Evolutionary conservation across 106 monocot genomes (phyloP).

Genomic region (Chionographis japonica): DNA sequence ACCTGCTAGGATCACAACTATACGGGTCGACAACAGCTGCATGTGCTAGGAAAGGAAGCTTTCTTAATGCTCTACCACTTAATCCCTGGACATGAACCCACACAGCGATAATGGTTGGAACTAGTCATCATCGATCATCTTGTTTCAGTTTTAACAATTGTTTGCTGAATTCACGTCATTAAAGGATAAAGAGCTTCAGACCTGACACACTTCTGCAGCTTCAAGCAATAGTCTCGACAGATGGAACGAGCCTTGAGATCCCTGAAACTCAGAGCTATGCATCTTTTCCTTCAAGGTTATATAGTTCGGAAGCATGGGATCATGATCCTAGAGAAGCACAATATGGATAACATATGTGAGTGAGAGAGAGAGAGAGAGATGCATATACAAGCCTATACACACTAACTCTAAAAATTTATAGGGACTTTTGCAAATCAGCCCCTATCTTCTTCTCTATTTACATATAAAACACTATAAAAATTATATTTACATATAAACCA

Average conservation of each 20-base stretch:
- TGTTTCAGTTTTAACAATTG: too few relatives aligned
- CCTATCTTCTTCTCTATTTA: too few relatives aligned
- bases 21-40: conserved; percentile 61
- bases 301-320: conserved; percentile 43
- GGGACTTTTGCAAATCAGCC: too few relatives aligned
- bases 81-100: conserved; percentile 47
- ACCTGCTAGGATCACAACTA: conserved; percentile 45
- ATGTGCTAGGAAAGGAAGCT: conserved; percentile 92
- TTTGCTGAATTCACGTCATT: background rate
- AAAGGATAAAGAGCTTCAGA: conserved; percentile 9
- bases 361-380: background rate
- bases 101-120: background rate
- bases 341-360: background rate
- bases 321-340: conserved; percentile 35
- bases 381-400: background rate
- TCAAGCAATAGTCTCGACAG: conserved; percentile 51
- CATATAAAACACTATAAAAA: too few relatives aligned
- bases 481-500: too few relatives aligned
- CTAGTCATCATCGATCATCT: background rate
- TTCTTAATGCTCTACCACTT: conserved; percentile 82
- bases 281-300: conserved; percentile 58
- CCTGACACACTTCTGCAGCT: conserved; percentile 83
- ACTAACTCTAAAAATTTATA: background rate
- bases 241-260: conserved; percentile 20
- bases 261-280: conserved; percentile 15